phyloP scores from a whole-genome alignment of 176 grass and related monocot species.

The Oryza punctata region DNA sequence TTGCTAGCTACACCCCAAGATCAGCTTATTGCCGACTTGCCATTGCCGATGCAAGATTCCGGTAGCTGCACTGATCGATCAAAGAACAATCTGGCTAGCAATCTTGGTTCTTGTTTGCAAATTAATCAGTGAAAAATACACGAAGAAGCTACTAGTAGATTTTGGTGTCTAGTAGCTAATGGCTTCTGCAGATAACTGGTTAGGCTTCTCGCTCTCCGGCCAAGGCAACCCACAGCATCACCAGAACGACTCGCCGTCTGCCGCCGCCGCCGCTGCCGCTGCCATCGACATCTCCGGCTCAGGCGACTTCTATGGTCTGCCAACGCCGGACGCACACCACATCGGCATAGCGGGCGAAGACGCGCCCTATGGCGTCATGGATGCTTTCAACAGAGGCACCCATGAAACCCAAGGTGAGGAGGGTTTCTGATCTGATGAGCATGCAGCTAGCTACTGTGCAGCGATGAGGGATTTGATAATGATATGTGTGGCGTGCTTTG shows the following conservation, averaged over 20 bases:
- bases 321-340: constrained; percentile 23
- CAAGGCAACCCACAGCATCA: constrained; percentile 60
- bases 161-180: constrained; percentile 16
- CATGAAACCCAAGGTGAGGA: constrained; percentile 57
- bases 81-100: constrained; percentile 4
- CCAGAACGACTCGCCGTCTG: constrained; percentile 37
- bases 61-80: constrained; percentile 27
- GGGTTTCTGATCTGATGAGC: neutral
- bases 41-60: constrained; percentile 27
- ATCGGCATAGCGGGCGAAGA: constrained; percentile 28
- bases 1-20: neutral
- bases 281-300: constrained; percentile 50
- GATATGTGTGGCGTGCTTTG: constrained; percentile 35
- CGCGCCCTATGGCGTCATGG: constrained; percentile 51
- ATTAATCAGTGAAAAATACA: neutral
- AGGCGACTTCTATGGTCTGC: constrained; percentile 45
- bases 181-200: constrained; percentile 73
- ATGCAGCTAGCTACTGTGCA: neutral
- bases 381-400: constrained; percentile 42
- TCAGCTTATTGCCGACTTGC: neutral
- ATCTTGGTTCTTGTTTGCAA: neutral
- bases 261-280: neutral
- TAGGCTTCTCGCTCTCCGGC: constrained; percentile 68
- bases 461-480: neutral
- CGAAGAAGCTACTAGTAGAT: neutral